These are phyloP conservation scores for Primulina tabacum DNA, from an alignment of 257 asterid species.

Conservation along the genomic window DNA sequence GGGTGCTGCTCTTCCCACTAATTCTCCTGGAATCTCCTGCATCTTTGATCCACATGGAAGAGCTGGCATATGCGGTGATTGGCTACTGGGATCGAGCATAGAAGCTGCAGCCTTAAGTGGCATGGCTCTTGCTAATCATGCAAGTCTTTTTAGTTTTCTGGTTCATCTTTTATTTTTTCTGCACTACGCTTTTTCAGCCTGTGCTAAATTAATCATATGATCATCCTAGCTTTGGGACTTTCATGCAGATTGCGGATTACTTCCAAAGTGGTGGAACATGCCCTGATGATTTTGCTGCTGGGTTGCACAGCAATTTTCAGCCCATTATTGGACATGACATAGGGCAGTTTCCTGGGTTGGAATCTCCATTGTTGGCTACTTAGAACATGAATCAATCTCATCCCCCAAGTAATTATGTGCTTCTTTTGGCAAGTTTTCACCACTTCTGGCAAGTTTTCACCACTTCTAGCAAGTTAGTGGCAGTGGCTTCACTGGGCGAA, in stretches of 20 bases:
- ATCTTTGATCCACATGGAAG: conserved; percentile 93
- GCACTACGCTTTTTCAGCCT: neutral
- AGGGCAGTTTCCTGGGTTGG: conserved; percentile 90
- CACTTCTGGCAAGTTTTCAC: neutral
- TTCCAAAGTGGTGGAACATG: conserved; percentile 60
- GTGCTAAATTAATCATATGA: neutral
- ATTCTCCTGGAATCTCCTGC: conserved; percentile 79
- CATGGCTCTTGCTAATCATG: conserved; percentile 92
- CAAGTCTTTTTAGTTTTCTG: conserved; percentile 27
- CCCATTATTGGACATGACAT: conserved; percentile 74
- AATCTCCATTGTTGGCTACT: conserved; percentile 47
- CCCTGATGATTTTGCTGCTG: conserved; percentile 82
- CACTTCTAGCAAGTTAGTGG: too few species aligned
- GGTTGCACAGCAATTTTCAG: conserved; percentile 57
- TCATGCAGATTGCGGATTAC: conserved; percentile 81
- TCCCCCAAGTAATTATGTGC: neutral
- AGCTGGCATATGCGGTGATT: conserved; percentile 97
- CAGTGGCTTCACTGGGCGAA: too few species aligned
- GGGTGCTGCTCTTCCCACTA: conserved; percentile 99
- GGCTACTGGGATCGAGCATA: conserved; percentile 88
- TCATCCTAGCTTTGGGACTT: conserved; percentile 1
- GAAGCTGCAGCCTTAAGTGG: conserved; percentile 96
- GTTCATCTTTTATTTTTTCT: conserved; percentile 17
- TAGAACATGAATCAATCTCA: conserved; percentile 30
- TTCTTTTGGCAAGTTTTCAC: neutral